phyloP scores from a whole-genome alignment of 345 rosid species.

The Streptanthus diversifolius region DNA sequence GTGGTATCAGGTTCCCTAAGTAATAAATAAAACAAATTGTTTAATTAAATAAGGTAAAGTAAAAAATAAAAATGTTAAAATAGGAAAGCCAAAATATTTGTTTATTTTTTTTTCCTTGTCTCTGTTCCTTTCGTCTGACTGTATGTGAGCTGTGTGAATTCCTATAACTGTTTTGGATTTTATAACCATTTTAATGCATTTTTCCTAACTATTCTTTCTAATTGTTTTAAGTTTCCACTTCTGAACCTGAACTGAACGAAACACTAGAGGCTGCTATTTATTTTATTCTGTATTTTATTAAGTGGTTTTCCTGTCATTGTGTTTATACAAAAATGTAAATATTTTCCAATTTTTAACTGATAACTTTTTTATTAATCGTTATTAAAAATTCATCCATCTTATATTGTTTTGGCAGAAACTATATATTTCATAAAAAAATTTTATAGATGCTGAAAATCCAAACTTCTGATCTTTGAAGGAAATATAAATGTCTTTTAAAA shows the following conservation, averaged over 20 bases:
- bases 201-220: neutral
- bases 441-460: neutral
- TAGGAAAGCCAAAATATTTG: neutral
- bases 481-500: neutral
- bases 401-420: too few relatives aligned
- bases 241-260: constrained; percentile 1
- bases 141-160: constrained; percentile 31
- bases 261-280: neutral
- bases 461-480: neutral
- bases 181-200: neutral
- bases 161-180: neutral
- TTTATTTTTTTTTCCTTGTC: neutral
- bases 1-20: constrained; percentile 40
- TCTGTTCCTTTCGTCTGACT: constrained; percentile 22
- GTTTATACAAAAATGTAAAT: neutral
- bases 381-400: too few relatives aligned
- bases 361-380: too few relatives aligned
- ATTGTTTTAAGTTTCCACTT: neutral
- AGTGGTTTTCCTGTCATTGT: neutral
- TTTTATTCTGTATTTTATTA: neutral
- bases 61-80: neutral
- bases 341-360: neutral
- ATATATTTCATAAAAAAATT: too few relatives aligned
- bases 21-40: constrained; percentile 12
- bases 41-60: constrained; percentile 9